Percentiles rank a stretch among this genome's conserved stretches.
Evolutionary conservation across 148 eudicot genomes (phyloP).

Genomic region (Nepenthes mirabilis): DNA sequence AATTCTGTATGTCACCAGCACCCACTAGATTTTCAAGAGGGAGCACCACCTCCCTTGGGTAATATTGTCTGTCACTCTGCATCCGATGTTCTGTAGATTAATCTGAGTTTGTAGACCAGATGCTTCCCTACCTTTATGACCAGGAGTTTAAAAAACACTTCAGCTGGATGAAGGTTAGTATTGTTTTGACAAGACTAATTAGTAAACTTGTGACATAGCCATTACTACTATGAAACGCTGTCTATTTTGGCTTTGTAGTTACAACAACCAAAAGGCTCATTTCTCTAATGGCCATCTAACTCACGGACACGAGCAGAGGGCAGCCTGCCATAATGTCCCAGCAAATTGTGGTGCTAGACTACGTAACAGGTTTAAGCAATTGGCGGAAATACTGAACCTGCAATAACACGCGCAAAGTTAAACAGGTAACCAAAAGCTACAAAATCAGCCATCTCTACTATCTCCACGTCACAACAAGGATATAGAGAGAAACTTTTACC

Average conservation of each 20-base stretch:
- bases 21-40: constrained; percentile 22
- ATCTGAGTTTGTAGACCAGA: background rate
- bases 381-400: constrained; percentile 83
- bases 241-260: constrained; percentile 2
- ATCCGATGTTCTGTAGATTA: constrained; percentile 16
- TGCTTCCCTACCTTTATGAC: background rate
- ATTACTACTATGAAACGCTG: constrained; percentile 5
- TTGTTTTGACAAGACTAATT: constrained; percentile 10
- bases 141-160: too few species aligned
- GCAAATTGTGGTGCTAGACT: constrained; percentile 20
- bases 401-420: constrained; percentile 4
- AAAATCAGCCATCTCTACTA: too few species aligned
- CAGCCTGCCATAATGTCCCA: constrained; percentile 12
- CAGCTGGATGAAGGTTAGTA: background rate
- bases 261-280: constrained; percentile 10
- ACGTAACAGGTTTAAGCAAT: constrained; percentile 84
- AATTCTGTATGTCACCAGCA: constrained; percentile 5
- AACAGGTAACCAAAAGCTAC: too few species aligned
- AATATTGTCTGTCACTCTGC: constrained; percentile 27
- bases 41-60: constrained; percentile 12
- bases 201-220: constrained; percentile 13
- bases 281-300: constrained; percentile 5
- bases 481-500: constrained; percentile 17
- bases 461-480: too few species aligned
- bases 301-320: constrained; percentile 1